These are phyloP conservation scores for Erythrobasidium yunnanense DNA, from an alignment of 768 basidiomycete species.

Conservation along the genomic window DNA sequence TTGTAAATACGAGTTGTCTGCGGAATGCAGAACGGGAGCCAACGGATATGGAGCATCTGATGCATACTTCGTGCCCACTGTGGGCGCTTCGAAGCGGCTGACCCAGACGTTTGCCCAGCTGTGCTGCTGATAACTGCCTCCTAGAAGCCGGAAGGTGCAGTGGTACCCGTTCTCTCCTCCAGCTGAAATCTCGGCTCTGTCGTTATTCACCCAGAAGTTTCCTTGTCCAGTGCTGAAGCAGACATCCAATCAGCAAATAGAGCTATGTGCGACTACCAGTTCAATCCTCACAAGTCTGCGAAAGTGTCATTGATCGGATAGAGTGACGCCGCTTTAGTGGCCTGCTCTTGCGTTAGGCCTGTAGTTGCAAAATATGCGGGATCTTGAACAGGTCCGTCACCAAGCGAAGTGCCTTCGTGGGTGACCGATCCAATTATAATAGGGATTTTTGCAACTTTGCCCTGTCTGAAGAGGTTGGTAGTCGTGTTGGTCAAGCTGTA, in stretches of 20 bases:
- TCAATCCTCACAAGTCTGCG: slow-evolving; percentile 2
- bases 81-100: slow-evolving; percentile 11
- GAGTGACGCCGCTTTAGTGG: neutral
- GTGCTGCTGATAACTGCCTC: neutral
- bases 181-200: neutral
- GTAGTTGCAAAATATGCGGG: neutral
- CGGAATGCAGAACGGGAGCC: slow-evolving; percentile 2
- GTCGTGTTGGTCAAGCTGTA: slow-evolving; percentile 15
- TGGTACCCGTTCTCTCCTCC: slow-evolving; percentile 9
- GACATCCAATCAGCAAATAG: neutral
- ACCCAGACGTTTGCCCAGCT: slow-evolving; percentile 7
- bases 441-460: neutral
- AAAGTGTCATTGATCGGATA: slow-evolving; percentile 10
- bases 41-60: neutral
- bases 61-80: neutral
- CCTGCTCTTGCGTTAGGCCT: neutral
- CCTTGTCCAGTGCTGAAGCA: slow-evolving; percentile 3
- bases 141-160: neutral
- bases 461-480: slow-evolving; percentile 4
- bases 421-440: slow-evolving; percentile 2
- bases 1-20: slow-evolving; percentile 7
- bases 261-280: neutral
- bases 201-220: slow-evolving; percentile 13
- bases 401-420: neutral
- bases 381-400: slow-evolving; percentile 4